Base-by-base conservation (phyloP, 2,329 filamentous ascomycete genomes). In the Alternaria novae-zelandiae region DNA sequence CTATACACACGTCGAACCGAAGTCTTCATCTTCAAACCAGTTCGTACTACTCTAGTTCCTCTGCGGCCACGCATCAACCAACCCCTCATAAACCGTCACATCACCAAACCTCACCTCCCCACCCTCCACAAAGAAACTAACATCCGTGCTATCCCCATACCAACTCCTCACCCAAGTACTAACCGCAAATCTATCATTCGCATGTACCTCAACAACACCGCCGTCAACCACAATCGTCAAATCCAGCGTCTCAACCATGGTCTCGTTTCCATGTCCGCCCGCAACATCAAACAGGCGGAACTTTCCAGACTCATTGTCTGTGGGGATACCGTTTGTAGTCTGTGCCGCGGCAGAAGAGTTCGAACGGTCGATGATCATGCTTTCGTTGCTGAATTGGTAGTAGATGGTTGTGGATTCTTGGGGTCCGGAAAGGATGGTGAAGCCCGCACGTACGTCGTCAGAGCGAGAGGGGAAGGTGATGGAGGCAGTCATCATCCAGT, bases 361-460 rank as follows among this genome's bases (percentile, higher is more conserved):
- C 30, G 73, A 78, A 5, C 81, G 79, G 55, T 83, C 82, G 20
- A 83, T 71, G 32, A 82, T 72, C 45, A 83, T 63, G 20, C 77
- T 79, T 66, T 83, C 82, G 66, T 83, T 82, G 3, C 78, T 80
- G 67, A 83, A 82, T 53, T 83, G 81, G 67, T 83, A 83, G 69
- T 82, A 83, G 43, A 83, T 79, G 11, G 73, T 78, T 5, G 82
- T 83, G 11, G 74, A 76, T 67, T 83, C 82, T 23, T 79, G 67
- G 3, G 79, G 69, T 6, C 81, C 82, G 2, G 79, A 76, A 4
- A 83, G 67, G 45, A 83, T 81, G 51, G 79, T 76, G 62, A 83
- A 80, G 13, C 82, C 82, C 17, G 79, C 81, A 63, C 78, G 79
- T 5, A 82, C 66, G 20, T 77, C 67, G 1, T 70, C 71, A n/a